phyloP scores from a whole-genome alignment of 2,329 filamentous ascomycete species.

The Diaporthe velutina region DNA sequence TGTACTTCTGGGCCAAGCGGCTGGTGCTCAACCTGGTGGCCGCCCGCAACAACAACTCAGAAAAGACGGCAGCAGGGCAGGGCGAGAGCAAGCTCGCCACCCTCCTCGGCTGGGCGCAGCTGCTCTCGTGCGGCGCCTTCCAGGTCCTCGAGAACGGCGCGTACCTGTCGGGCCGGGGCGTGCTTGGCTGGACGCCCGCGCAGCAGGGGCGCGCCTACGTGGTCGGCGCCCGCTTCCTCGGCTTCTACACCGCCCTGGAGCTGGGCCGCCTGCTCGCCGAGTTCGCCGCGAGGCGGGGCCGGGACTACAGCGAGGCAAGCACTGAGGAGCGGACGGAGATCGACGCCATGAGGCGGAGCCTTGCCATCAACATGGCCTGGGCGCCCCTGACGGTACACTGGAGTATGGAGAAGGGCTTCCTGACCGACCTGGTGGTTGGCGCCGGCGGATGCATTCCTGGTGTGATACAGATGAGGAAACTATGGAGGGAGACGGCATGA shows the following conservation, averaged over 20 bases:
- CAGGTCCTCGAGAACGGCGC: conserved; percentile 88
- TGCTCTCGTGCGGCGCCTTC: conserved; percentile 76
- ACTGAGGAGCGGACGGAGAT: conserved; percentile 61
- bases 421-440: conserved; percentile 57
- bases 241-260: conserved; percentile 81
- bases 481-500: conserved; percentile 58
- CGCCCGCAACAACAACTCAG: conserved; percentile 42
- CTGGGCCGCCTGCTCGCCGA: conserved; percentile 73
- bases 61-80: conserved; percentile 46
- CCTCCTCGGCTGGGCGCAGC: conserved; percentile 74
- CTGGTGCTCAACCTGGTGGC: conserved; percentile 55
- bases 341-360: conserved; percentile 72
- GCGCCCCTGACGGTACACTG: conserved; percentile 88
- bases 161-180: conserved; percentile 80
- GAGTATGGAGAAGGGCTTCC: conserved; percentile 74
- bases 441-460: conserved; percentile 60
- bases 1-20: conserved; percentile 76
- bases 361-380: conserved; percentile 80
- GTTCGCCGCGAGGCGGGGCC: conserved; percentile 53
- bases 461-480: conserved; percentile 57
- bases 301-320: conserved; percentile 51
- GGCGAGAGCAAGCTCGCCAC: conserved; percentile 57
- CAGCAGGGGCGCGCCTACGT: conserved; percentile 73
- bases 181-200: conserved; percentile 70
- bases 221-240: conserved; percentile 86